Percentiles rank a stretch among this genome's conserved stretches.
These are phyloP conservation scores for Apiospora koreana DNA, from an alignment of 2,329 filamentous ascomycete species.

Conservation along the genomic window DNA sequence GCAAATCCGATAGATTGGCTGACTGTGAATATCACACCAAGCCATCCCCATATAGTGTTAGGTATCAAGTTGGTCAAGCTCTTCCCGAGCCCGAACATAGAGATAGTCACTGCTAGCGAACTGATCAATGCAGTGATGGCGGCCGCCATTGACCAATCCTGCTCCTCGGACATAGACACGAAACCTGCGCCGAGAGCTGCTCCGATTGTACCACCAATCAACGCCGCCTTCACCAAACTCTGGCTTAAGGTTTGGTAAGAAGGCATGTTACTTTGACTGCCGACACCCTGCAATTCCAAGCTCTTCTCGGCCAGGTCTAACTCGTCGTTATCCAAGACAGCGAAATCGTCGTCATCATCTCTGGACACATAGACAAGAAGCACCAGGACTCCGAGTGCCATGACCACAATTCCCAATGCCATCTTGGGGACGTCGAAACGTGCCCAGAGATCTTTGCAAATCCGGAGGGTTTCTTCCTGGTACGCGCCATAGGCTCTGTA, in stretches of 20 bases:
- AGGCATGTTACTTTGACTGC: slow-evolving; percentile 26
- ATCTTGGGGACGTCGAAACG: slow-evolving; percentile 88
- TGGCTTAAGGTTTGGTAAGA: slow-evolving; percentile 41
- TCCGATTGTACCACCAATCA: slow-evolving; percentile 36
- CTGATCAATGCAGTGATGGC: slow-evolving; percentile 48
- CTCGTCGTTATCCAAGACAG: slow-evolving; percentile 55
- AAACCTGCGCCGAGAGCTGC: slow-evolving; percentile 33
- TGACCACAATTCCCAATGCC: slow-evolving; percentile 73
- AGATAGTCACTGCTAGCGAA: slow-evolving; percentile 39
- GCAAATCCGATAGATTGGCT: slow-evolving; percentile 92
- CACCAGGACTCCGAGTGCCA: slow-evolving; percentile 66
- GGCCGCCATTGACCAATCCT: slow-evolving; percentile 42
- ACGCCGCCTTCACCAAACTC: slow-evolving; percentile 39
- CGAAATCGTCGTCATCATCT: slow-evolving; percentile 55
- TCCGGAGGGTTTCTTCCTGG: slow-evolving; percentile 73
- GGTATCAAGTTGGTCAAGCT: slow-evolving; percentile 61
- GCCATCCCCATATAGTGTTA: slow-evolving; percentile 83
- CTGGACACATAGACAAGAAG: slow-evolving; percentile 73
- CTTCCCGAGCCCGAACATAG: slow-evolving; percentile 45
- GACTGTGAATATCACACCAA: slow-evolving; percentile 78
- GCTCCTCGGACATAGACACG: slow-evolving; percentile 36
- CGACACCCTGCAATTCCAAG: slow-evolving; percentile 50
- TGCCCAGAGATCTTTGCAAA: slow-evolving; percentile 88
- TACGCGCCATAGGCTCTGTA: slow-evolving; percentile 69
- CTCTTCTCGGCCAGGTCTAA: slow-evolving; percentile 61